Base-by-base conservation (phyloP, 305 asterid species). In the Ajuga reptans region DNA sequence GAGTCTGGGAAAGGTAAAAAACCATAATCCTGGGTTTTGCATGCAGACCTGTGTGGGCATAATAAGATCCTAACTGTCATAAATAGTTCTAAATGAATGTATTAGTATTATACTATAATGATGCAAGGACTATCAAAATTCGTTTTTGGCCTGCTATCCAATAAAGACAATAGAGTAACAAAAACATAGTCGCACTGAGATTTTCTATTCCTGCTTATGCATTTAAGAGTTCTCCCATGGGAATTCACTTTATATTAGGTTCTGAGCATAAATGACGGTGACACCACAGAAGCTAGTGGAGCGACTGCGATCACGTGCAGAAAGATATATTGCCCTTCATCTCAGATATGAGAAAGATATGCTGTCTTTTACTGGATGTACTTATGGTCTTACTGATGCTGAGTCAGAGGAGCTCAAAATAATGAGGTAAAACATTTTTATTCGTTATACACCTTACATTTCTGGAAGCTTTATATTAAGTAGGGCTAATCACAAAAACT, bases 361-460 rank as follows among this genome's bases (percentile, higher is more conserved):
- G 98, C 86, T 90, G 71, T 84, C 98, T 74, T 92, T 90, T 83
- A 90, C 98, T 77, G 97, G 98, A 69, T 92, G 98, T 74, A 90
- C 91, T 5, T 78, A 83, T 73, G 98, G 98, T 57, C 95, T 90
- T 74, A 81, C 85, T 66, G 82, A 77, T 69, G 81, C 84, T 43
- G 98, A 92, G 82, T 82, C 97, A 8, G 89, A 84, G 83, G 97
- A 88, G 78, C 97, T 92, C 79, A 79, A 76, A 74, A 27, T 82
- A 51, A 85, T 92, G 98, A 88, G 98, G 98, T 90, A 77, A 82
- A 53, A 36, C 9, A 17, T n/a, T 57, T 79, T 57, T 14, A n/a
- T 59, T 53, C 34, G 17, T 56, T 50, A 12, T 51, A 5, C 61
- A 52, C 71, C 43, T 36, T 29, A 62, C 57, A 37, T 41, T 29